phyloP scores from a whole-genome alignment of 225 moss, liverwort and hornwort genomes.

The Takakia lepidozioides region DNA sequence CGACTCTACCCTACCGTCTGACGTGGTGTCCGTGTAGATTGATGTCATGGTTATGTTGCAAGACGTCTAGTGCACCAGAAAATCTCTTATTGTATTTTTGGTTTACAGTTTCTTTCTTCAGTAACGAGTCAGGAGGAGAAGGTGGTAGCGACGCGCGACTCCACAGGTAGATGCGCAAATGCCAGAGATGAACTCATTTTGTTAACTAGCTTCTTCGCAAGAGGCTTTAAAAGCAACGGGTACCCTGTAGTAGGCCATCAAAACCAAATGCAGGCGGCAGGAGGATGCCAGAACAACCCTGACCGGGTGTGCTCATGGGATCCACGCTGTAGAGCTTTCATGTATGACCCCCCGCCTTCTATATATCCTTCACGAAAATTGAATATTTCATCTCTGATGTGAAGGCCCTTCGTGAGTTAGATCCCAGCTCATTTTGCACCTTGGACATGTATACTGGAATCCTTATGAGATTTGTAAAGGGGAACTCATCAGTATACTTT shows the following conservation, averaged over 20 bases:
- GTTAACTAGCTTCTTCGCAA: slow-evolving; percentile 3
- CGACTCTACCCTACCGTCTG: no score
- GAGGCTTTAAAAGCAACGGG: slow-evolving; percentile 25
- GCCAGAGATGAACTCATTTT: slow-evolving; percentile 3
- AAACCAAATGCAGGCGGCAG: slow-evolving; percentile 7
- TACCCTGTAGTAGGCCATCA: slow-evolving; percentile 32
- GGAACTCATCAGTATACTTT: slow-evolving; percentile 17
- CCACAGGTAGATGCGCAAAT: slow-evolving; percentile 11
- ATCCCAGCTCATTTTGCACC: slow-evolving; percentile 14
- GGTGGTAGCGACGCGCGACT: slow-evolving; percentile 6
- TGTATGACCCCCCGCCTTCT: slow-evolving; percentile 5
- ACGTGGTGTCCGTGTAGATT: no score
- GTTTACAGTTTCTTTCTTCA: no score
- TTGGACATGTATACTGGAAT: slow-evolving; percentile 30
- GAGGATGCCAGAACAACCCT: slow-evolving; percentile 20
- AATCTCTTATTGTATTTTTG: no score
- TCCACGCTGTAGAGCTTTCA: slow-evolving; percentile 7
- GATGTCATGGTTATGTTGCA: no score
- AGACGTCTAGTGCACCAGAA: no score
- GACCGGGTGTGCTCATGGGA: slow-evolving; percentile 33
- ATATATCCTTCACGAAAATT: slow-evolving; percentile 10
- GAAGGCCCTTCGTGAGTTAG: slow-evolving; percentile 15
- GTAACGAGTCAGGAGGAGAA: no score
- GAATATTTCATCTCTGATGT: slow-evolving; percentile 36
- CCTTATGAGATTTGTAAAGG: slow-evolving; percentile 27